phyloP scores from a whole-genome alignment of 2,329 filamentous ascomycete genomes.

The Cercospora sp. region DNA sequence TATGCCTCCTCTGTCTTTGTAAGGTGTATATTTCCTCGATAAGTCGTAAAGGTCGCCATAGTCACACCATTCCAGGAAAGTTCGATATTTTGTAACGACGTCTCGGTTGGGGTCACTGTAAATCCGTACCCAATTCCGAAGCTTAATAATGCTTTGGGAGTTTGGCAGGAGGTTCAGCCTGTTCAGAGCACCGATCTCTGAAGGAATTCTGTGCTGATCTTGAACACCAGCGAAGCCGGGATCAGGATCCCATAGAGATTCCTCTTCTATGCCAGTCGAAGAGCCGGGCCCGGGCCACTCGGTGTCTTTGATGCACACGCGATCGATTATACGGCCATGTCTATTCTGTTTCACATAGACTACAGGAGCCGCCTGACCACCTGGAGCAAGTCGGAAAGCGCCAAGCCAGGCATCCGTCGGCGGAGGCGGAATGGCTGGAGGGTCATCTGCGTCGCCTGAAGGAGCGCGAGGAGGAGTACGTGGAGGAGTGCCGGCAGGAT shows the following conservation, averaged over 20 bases:
- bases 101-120: background rate
- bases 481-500: background rate
- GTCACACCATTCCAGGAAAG: constrained; percentile 12
- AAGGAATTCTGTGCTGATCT: background rate
- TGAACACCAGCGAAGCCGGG: background rate
- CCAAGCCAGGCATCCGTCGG: constrained; percentile 6
- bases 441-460: background rate
- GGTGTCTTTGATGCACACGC: constrained; percentile 13
- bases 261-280: background rate
- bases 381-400: background rate
- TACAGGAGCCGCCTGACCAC: background rate
- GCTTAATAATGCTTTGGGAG: background rate
- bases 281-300: background rate
- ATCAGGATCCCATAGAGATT: constrained; percentile 7
- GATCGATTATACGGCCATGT: constrained; percentile 8
- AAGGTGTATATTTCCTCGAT: constrained; percentile 3
- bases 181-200: constrained; percentile 8
- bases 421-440: background rate
- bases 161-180: background rate
- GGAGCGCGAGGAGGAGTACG: background rate
- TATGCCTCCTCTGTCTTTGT: background rate
- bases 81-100: background rate
- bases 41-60: constrained; percentile 6
- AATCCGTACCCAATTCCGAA: constrained; percentile 7
- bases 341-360: constrained; percentile 8